Evolutionary conservation across 345 rosid species (phyloP), one percentile per base, ranked within the genome.

Genomic region (Leavenworthia alabamica): DNA sequence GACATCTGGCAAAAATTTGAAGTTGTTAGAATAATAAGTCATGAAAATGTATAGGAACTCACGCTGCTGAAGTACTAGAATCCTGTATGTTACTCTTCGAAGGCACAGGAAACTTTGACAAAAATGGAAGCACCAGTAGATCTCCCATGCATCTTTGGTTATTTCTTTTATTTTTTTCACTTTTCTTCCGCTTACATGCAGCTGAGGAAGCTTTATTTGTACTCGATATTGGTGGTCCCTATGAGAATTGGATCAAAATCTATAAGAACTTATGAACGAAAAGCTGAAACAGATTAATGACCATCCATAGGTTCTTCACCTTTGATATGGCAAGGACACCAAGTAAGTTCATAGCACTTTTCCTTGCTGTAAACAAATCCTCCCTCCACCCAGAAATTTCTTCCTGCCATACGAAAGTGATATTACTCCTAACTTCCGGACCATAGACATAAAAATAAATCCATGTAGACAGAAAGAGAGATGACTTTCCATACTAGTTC

Each of bases 381-480:
- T 86, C 97, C 76, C 91, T 83, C 94, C 97, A 89, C 60, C 91
- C 97, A 73, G 91, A 86, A 74, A 84, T 70, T 75, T 86, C 95
- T 72, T 78, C 95, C 97, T 84, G 72, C 53, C 56, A 28, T 57
- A 73, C 10, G 6, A 56, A 36, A 36, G 29, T 41, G 31, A 60
- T 60, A 3, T 61, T 29, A 29, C 40, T 41, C 44, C 23, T 15
- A 45, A 31, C 27, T 10, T 46, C 42, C 19, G 11, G 22, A 60
- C 23, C 28, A 16, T 23, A 63, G n/a, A 55, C 29, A 55, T 39
- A 62, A 39, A 54, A 39, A 7, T 47, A 31, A 16, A n/a, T 40
- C 7, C 13, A 7, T 63, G 44, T 40, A 56, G 23, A 41, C 60
- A 56, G 11, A 63, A 33, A 35, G 62, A 43, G 22, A 58, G 28